Evolutionary conservation across 202 grass and related monocot genomes (phyloP).

Genomic region (Tripidium arundinaceum): DNA sequence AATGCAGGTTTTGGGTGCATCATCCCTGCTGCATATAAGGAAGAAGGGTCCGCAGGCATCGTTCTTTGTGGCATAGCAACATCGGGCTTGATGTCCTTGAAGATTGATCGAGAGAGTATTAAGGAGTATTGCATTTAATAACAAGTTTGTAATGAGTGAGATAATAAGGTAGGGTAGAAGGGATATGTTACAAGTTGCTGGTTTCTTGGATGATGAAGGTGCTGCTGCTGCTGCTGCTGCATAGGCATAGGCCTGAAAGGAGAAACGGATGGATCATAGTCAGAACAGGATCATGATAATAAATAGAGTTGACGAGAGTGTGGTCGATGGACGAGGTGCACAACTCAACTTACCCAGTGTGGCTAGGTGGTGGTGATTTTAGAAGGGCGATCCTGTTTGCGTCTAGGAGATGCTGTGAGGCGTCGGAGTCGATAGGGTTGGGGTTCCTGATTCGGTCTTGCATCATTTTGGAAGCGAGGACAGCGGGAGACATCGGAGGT

Average conservation of each 20-base stretch:
- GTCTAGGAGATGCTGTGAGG: slow-evolving; percentile 64
- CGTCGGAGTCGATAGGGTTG: slow-evolving; percentile 47
- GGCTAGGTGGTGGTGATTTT: slow-evolving; percentile 57
- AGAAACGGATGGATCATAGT: not conserved
- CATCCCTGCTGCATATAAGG: slow-evolving; percentile 57
- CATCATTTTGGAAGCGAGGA: slow-evolving; percentile 79
- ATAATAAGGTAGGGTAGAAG: slow-evolving; percentile 7
- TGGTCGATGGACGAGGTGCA: not conserved
- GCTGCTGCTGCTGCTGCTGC: slow-evolving; percentile 50
- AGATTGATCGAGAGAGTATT: slow-evolving; percentile 25
- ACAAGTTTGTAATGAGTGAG: too few species aligned
- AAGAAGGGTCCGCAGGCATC: slow-evolving; percentile 65
- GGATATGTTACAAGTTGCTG: slow-evolving; percentile 60
- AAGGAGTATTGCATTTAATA: not conserved
- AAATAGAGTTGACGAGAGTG: not conserved
- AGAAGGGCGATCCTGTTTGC: slow-evolving; percentile 57
- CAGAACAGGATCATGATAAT: not conserved
- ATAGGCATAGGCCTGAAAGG: slow-evolving; percentile 52
- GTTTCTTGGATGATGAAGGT: slow-evolving; percentile 61
- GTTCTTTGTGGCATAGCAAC: slow-evolving; percentile 53
- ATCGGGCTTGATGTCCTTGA: slow-evolving; percentile 79
- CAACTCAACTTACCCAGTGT: slow-evolving; percentile 47
- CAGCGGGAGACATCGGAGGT: slow-evolving; percentile 66
- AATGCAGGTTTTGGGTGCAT: slow-evolving; percentile 75
- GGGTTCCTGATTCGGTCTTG: slow-evolving; percentile 73